Conservation (phyloP, 805 yeast genomes). For the Monosporozyma yasuniensis region DNA sequence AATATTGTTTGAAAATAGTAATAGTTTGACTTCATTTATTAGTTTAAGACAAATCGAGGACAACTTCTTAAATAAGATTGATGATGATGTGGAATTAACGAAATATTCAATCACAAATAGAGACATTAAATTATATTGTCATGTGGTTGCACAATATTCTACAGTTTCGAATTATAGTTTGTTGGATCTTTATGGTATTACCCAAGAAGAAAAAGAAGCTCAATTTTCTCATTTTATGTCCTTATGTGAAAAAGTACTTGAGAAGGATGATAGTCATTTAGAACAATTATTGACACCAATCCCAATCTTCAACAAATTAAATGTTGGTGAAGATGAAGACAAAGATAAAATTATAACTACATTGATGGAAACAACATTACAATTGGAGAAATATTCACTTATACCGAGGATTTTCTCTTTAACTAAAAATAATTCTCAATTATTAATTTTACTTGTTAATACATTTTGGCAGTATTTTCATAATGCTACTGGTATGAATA, state of each 20-base stretch:
- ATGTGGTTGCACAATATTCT: slow-evolving; percentile 8
- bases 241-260: slow-evolving; percentile 7
- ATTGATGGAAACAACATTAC: slow-evolving; percentile 24
- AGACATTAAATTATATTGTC: slow-evolving; percentile 11
- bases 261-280: neutral
- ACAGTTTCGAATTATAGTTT: slow-evolving; percentile 11
- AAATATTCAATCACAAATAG: slow-evolving; percentile 5
- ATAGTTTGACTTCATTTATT: slow-evolving; percentile 4
- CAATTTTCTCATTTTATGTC: slow-evolving; percentile 22
- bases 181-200: slow-evolving; percentile 15
- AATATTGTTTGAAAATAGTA: slow-evolving; percentile 19
- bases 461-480: slow-evolving; percentile 38
- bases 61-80: slow-evolving; percentile 10
- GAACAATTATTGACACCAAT: neutral
- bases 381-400: slow-evolving; percentile 17
- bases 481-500: slow-evolving; percentile 33
- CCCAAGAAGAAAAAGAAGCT: slow-evolving; percentile 14
- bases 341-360: slow-evolving; percentile 4
- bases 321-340: slow-evolving; percentile 7
- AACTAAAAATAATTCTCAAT: neutral
- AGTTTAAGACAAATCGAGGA: slow-evolving; percentile 5
- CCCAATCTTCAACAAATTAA: slow-evolving; percentile 7
- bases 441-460: slow-evolving; percentile 10
- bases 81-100: slow-evolving; percentile 5
- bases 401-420: neutral